Evolutionary conservation across 2,329 filamentous ascomycete genomes (phyloP), one percentile per base, ranked within the genome.

Genomic region (Berkeleyomyces rouxiae): DNA sequence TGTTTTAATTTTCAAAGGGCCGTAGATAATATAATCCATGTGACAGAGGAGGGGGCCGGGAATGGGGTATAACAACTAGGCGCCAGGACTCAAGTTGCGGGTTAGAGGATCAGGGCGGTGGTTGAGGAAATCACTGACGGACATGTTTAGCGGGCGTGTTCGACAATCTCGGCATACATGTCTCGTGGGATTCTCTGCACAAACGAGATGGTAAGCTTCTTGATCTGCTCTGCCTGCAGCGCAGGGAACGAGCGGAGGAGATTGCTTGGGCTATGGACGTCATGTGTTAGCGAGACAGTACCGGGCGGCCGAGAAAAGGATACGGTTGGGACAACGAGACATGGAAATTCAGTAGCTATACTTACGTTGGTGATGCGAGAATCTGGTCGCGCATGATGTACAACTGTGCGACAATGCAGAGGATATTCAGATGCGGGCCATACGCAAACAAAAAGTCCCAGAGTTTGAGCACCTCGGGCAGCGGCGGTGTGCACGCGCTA

Each of bases 371-470:
- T 63, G 88, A 95, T 63, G 84, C 84, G 68, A 99, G 75, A 61
- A 99, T 85, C 65, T 89, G 84, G 63, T 91, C 86, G 64, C 91
- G 80, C 75, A 96, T 89, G 69, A 95, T 82, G 58, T 96, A 86
- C 61, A 99, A 77, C 74, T 99, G 93, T 11, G 92, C 92, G 13
- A 97, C 93, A 67, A 99, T 96, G 72, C 93, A 97, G 31, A 99
- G 75, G 63, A 99, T 89, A 70, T 99, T 99, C 65, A 99, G 74
- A 72, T 99, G 93, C 43, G 90, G 85, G 0, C 93, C 93, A 68
- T 96, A 99, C 0, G 93, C 92, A 70, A 99, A 95, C 31, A 99
- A 75, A 68, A 99, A 99, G 72, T 99, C 93, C 93, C 93, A 99
- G 1, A 99, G 79, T 66, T 88, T 83, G 62, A 99, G 74, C 0